These are phyloP conservation scores for Aspergillus sergii DNA, from an alignment of 2,329 filamentous ascomycete genomes.

Conservation along the genomic window DNA sequence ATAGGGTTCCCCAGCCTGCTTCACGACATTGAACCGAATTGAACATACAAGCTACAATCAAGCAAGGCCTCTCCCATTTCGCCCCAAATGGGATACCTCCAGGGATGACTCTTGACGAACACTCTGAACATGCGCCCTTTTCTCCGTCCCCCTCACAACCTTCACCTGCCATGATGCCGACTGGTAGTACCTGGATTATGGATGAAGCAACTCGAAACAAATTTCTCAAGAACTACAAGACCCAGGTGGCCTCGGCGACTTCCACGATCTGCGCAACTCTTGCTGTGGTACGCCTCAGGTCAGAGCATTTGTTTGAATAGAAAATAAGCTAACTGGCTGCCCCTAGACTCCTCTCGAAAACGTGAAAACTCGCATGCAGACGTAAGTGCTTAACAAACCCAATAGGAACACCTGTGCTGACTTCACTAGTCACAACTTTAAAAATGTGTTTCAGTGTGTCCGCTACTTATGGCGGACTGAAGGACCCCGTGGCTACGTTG, in stretches of 20 bases:
- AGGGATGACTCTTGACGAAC: conserved; percentile 43
- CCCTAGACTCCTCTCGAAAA: conserved; percentile 51
- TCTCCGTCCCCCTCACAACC: conserved; percentile 36
- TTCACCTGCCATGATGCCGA: conserved; percentile 35
- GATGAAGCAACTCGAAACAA: conserved; percentile 45
- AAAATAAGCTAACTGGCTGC: conserved; percentile 16
- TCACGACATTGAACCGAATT: conserved; percentile 10
- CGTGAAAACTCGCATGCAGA: conserved; percentile 54
- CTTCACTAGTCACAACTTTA: conserved; percentile 45
- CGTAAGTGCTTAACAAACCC: conserved; percentile 34
- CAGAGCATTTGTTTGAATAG: background rate
- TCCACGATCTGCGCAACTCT: conserved; percentile 49
- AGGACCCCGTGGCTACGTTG: conserved; percentile 50
- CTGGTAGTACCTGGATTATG: conserved; percentile 37
- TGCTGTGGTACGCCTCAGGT: conserved; percentile 42
- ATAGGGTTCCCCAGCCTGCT: conserved; percentile 51
- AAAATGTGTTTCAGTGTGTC: conserved; percentile 44
- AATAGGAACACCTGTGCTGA: conserved; percentile 2
- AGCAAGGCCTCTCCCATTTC: conserved; percentile 17
- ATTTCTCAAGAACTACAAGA: conserved; percentile 50
- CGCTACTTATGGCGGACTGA: conserved; percentile 51
- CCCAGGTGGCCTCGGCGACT: conserved; percentile 48
- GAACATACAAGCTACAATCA: conserved; percentile 18
- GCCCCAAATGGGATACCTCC: conserved; percentile 34
- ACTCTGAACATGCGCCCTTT: conserved; percentile 45